Evolutionary conservation across 2,329 filamentous ascomycete species (phyloP).

Genomic region (Sporothrix dimorphospora): DNA sequence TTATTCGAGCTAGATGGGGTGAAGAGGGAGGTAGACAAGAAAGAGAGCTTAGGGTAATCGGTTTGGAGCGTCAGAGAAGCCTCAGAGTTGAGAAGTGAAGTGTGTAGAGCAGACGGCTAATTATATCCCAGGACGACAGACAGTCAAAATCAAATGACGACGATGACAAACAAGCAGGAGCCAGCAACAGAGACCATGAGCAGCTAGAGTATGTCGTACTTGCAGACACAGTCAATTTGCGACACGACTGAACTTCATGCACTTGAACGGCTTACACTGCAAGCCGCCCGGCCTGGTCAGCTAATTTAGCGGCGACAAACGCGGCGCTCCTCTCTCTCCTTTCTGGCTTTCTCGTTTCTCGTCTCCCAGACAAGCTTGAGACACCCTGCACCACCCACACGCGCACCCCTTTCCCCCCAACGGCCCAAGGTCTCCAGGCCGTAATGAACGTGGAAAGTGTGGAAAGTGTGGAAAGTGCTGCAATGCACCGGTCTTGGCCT

Average conservation of each 20-base stretch:
- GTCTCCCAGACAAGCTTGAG: neutral
- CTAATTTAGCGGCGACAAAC: conserved; percentile 30
- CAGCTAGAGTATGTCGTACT: too few relatives aligned
- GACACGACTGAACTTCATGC: neutral
- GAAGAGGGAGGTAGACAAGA: neutral
- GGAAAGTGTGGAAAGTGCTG: neutral
- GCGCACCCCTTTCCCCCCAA: neutral
- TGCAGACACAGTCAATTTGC: neutral
- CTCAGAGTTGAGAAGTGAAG: neutral
- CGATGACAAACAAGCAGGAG: neutral
- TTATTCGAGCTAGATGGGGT: neutral
- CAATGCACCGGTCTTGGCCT: neutral
- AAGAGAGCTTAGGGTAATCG: neutral
- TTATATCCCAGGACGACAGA: neutral
- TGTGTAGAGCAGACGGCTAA: neutral
- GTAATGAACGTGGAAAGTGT: neutral
- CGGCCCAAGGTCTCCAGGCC: neutral
- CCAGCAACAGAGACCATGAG: neutral
- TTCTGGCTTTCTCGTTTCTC: neutral
- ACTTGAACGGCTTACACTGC: neutral
- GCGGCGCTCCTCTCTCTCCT: neutral
- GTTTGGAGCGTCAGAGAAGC: neutral
- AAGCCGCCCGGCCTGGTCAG: neutral
- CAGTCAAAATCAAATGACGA: neutral
- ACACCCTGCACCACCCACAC: conserved; percentile 6